These are phyloP conservation scores for Botryotinia calthae DNA, from an alignment of 2,329 filamentous ascomycete genomes.

Conservation along the genomic window DNA sequence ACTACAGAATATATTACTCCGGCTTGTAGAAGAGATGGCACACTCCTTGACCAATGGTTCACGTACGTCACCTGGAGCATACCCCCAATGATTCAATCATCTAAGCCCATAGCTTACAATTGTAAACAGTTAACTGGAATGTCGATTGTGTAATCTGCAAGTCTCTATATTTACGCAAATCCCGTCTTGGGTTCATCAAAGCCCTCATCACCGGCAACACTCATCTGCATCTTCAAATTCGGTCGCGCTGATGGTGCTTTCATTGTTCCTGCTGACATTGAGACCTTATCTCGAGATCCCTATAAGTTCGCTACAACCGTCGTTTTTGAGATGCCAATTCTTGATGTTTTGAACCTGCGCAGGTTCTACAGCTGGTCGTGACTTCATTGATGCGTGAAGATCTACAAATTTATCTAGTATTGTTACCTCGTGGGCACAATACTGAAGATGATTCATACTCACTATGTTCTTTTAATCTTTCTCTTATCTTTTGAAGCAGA, in stretches of 20 bases:
- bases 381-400: no score
- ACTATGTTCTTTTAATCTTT: no score
- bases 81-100: not conserved
- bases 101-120: not conserved
- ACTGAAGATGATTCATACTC: no score
- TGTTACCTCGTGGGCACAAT: no score
- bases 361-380: no score
- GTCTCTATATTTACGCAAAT: not conserved
- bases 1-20: no score
- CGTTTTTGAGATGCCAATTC: no score
- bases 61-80: not conserved
- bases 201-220: not conserved
- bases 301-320: not conserved
- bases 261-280: not conserved
- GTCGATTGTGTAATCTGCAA: not conserved
- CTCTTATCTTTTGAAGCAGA: no score
- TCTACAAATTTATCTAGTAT: no score
- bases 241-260: not conserved
- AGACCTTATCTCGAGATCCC: not conserved
- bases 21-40: no score
- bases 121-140: not conserved
- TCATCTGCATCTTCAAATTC: constrained; percentile 4
- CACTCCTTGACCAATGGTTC: no score
- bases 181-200: not conserved
- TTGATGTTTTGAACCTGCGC: no score